These are phyloP conservation scores for Talaromyces islandicus DNA, from an alignment of 2,329 filamentous ascomycete species.

Conservation along the genomic window DNA sequence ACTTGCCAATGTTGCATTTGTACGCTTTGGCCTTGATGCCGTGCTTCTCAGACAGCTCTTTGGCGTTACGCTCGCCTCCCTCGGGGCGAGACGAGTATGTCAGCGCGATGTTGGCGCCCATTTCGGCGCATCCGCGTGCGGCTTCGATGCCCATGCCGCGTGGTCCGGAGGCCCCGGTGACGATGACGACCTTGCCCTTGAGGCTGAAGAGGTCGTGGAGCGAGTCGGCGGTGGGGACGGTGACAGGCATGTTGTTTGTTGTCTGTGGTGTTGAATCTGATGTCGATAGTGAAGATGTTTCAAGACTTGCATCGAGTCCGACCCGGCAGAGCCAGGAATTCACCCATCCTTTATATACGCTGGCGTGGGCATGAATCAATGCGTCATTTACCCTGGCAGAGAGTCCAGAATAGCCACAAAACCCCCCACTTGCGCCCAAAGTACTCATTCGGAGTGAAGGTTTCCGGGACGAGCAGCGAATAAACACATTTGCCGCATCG, in stretches of 20 bases:
- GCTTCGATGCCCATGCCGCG: constrained; percentile 64
- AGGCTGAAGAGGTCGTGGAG: constrained; percentile 42
- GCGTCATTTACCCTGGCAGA: not conserved
- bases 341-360: not conserved
- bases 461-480: not conserved
- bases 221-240: constrained; percentile 26
- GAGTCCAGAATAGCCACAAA: not conserved
- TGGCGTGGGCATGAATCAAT: not conserved
- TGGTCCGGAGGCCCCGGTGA: constrained; percentile 51
- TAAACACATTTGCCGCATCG: not conserved
- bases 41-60: constrained; percentile 54
- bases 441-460: not conserved
- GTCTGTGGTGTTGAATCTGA: not conserved
- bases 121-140: constrained; percentile 59
- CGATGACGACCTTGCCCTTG: constrained; percentile 42
- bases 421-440: not conserved
- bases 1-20: constrained; percentile 57
- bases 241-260: constrained; percentile 28
- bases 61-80: constrained; percentile 61
- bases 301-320: not conserved
- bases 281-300: not conserved
- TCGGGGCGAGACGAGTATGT: constrained; percentile 60
- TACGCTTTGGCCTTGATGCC: constrained; percentile 63
- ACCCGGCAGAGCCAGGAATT: not conserved
- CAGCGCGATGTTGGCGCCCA: constrained; percentile 59